Evolutionary conservation across 1,139 yeast species (phyloP), one percentile per base, ranked within the genome.

Genomic region (Saccharomycopsis hybrid): DNA sequence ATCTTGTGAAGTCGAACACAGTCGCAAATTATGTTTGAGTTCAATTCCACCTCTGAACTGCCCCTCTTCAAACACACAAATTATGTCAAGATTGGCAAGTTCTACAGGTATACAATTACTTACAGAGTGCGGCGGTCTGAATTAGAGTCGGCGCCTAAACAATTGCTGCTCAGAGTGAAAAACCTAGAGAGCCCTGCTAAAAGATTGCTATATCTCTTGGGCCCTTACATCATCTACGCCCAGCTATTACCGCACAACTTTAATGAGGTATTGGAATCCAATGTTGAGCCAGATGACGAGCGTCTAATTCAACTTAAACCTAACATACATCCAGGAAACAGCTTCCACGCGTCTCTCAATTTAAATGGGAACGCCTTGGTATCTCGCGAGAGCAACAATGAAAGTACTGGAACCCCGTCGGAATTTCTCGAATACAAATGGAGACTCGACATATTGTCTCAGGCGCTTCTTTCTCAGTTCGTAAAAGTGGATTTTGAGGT

Each of bases 401-500:
- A 38, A 24, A 24, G 18, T 5, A 28, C 9, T 3, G 36, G 13
- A 18, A 27, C 37, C 2, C 24, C 11, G 24, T 5, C 11, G 18
- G 40, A 41, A 5, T 9, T 2, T 27, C 9, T 25, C 36, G 53
- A 44, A 18, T 50, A 47, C 31, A 42, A 41, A 7, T 52, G 55
- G 55, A 42, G 18, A 27, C 36, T 52, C 30, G 51, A 47, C 41
- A 40, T 50, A 5, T 29, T 50, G 30, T 52, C 55, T 4, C 55
- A 52, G 41, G 43, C 49, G 5, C 30, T 51, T 25, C 36, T 49
- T 5, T 41, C 43, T 29, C 47, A 50, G 8, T 46, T 32, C 13
- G 39, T 33, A 3, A 37, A 25, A 9, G 48, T 49, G 3, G 24
- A 32, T n/a, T 49, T 41, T 36, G 43, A 31, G 24, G 39, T 51